Evolutionary conservation across 1,139 yeast genomes (phyloP).

Genomic region (Blastobotrys elegans): DNA sequence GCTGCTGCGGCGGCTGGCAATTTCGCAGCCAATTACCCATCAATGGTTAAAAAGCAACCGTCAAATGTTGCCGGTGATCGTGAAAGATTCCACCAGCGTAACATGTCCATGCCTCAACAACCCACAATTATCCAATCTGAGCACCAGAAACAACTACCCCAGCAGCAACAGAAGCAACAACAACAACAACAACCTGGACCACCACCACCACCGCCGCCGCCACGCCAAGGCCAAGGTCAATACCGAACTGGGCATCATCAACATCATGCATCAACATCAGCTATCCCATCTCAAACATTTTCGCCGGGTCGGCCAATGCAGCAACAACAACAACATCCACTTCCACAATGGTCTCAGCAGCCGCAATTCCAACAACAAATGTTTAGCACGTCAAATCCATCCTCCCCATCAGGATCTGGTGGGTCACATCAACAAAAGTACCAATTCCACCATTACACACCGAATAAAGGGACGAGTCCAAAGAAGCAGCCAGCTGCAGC

Average conservation of each 20-base stretch:
- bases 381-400: conserved; percentile 10
- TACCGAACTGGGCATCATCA: conserved; percentile 20
- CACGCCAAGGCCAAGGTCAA: conserved; percentile 4
- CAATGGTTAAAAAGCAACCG: conserved; percentile 11
- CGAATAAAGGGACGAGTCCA: conserved; percentile 22
- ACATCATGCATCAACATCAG: conserved; percentile 26
- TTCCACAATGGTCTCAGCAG: conserved; percentile 6
- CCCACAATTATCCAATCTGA: conserved; percentile 19
- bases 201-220: conserved; percentile 18
- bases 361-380: conserved; percentile 3
- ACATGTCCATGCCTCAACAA: conserved; percentile 26
- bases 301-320: conserved; percentile 13
- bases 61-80: neutral
- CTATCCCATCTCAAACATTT: conserved; percentile 23
- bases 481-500: conserved; percentile 13
- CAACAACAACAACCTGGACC: conserved; percentile 21
- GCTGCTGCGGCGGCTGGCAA: conserved; percentile 14
- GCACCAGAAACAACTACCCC: conserved; percentile 13
- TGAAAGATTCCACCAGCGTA: conserved; percentile 20
- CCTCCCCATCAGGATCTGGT: conserved; percentile 22
- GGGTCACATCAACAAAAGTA: conserved; percentile 21
- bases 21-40: conserved; percentile 12
- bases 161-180: conserved; percentile 17
- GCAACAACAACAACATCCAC: conserved; percentile 1
- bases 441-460: conserved; percentile 28